phyloP scores from a whole-genome alignment of 139 green algal genomes.

The Asterochloris erici region DNA sequence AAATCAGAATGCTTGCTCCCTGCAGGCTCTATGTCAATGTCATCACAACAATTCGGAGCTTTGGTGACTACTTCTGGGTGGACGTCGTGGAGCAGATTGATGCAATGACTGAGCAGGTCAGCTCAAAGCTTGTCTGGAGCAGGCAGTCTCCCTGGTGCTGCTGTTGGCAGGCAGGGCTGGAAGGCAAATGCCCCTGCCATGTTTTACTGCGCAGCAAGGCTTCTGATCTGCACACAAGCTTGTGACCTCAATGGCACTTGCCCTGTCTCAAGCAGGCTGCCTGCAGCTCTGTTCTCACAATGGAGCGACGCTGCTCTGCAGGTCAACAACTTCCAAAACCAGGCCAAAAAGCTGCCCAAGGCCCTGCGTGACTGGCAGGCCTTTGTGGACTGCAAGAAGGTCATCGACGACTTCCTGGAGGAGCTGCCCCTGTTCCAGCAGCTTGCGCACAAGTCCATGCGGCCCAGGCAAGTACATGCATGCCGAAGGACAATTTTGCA shows the following conservation, averaged over 20 bases:
- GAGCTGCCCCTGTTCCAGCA: slow-evolving; percentile 85
- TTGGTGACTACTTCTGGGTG: slow-evolving; percentile 84
- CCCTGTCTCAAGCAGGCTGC: too few species aligned
- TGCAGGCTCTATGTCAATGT: slow-evolving; percentile 86
- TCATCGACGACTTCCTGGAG: slow-evolving; percentile 90
- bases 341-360: slow-evolving; percentile 84
- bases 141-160: neutral
- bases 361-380: slow-evolving; percentile 86
- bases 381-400: slow-evolving; percentile 81
- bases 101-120: slow-evolving; percentile 66
- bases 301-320: too few species aligned
- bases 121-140: slow-evolving; percentile 19
- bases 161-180: neutral
- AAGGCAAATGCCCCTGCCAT: too few species aligned
- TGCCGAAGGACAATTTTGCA: neutral
- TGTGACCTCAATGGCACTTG: too few species aligned
- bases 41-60: slow-evolving; percentile 87
- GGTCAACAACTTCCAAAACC: slow-evolving; percentile 47
- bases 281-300: too few species aligned
- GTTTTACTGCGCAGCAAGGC: too few species aligned
- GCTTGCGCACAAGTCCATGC: slow-evolving; percentile 36
- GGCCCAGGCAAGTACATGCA: slow-evolving; percentile 3
- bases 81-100: slow-evolving; percentile 89
- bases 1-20: slow-evolving; percentile 25
- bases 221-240: neutral